Evolutionary conservation across 2,329 filamentous ascomycete genomes (phyloP).

Genomic region (Apiospora koreana): DNA sequence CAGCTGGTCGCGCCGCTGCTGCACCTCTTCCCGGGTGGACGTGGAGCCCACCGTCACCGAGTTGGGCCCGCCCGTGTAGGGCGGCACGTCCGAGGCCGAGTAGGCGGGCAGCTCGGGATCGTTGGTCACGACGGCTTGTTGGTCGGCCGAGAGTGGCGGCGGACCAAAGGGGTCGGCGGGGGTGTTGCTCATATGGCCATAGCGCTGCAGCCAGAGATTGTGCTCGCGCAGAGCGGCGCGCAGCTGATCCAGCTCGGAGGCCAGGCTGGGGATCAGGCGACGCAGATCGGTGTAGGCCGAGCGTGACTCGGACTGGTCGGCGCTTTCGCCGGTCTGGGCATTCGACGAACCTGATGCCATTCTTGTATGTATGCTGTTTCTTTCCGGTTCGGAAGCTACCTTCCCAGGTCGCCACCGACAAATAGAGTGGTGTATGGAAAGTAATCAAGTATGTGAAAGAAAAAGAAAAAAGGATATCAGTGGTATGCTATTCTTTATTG

Average conservation of each 20-base stretch:
- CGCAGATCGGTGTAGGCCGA: conserved; percentile 29
- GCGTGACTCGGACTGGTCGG: conserved; percentile 15
- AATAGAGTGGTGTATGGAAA: no score
- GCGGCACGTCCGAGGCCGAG: conserved; percentile 29
- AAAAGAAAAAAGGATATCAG: no score
- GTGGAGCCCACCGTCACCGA: conserved; percentile 23
- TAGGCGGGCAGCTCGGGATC: conserved; percentile 27
- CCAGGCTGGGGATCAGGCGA: conserved; percentile 28
- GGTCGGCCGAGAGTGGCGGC: conserved; percentile 7
- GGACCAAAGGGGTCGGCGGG: conserved; percentile 14
- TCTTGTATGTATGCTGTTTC: not conserved
- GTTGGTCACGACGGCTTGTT: not conserved
- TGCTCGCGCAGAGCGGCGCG: conserved; percentile 31
- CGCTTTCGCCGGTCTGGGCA: not conserved
- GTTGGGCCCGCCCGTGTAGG: conserved; percentile 27
- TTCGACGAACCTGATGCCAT: conserved; percentile 14
- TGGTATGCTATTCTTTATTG: not conserved
- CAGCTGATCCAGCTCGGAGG: conserved; percentile 30
- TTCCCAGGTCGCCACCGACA: not conserved
- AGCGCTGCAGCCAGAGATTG: conserved; percentile 31
- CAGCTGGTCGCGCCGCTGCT: conserved; percentile 28
- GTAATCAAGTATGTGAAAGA: no score
- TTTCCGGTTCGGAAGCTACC: not conserved
- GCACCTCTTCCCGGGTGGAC: conserved; percentile 28
- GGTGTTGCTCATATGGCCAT: conserved; percentile 22